Evolutionary conservation across 495 filamentous ascomycete species (phyloP), one percentile per base, ranked within the genome.

Genomic region (Aspergillus biplanus): DNA sequence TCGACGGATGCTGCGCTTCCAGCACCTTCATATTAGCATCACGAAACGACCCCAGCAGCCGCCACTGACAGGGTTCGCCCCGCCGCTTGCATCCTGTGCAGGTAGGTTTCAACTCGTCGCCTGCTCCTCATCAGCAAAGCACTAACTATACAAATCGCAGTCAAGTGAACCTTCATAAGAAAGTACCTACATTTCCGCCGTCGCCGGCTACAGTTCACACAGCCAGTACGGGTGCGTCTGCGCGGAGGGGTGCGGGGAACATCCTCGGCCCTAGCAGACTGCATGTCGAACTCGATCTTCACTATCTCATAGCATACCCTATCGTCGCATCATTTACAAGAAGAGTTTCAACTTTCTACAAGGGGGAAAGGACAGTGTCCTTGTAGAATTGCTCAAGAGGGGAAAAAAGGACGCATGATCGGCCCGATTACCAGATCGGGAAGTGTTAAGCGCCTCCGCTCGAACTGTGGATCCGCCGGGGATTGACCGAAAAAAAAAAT

Each of bases 21-120:
- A 76, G 65, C 32, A 72, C 66, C 52, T 70, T 74, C 46, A 73
- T 69, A 42, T 76, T 76, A 39, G 72, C 64, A 59, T 74, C 70
- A 7, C 74, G 70, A 56, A 76, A 76, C 6, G 74, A 67, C n/a
- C 72, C 72, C n/a, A 73, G 64, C 56, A 70, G 55, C 6, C 72
- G 70, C 74, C 72, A 74, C 61, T 73, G 69, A 48, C 74, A 76
- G 16, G 62, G 59, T 6, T 76, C 74, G 4, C 69, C 69, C 4
- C 69, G 71, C 0, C 68, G 71, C 48, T 72, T 71, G 58, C 74
- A 76, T 52, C 70, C 69, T 6, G 66, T 69, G 48, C 74, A 76
- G 4, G 61, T 61, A 9, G 74, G 74, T 55, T 73, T 76, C 6
- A 47, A 52, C 59, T 76, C 72, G 33, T 76, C 72, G 52, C 67